Evolutionary conservation across 1,284 basidiomycete genomes (phyloP), one percentile per base, ranked within the genome.

Genomic region (Stygiomarasmius scandens): DNA sequence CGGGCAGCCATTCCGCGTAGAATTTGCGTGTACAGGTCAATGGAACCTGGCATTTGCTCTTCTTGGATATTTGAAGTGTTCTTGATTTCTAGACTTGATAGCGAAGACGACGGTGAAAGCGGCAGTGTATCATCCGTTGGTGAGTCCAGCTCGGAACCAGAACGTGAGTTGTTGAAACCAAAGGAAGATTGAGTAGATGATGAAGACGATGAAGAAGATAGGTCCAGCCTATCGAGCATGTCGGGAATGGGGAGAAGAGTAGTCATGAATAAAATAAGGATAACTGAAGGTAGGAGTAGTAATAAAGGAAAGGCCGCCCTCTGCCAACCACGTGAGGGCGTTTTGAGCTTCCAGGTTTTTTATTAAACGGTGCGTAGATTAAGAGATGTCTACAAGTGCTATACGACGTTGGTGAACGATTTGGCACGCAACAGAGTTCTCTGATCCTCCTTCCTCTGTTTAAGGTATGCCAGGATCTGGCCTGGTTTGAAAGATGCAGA

Each of bases 121-220:
- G 50, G 34, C 36, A 45, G 45, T 6, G 55, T 52, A 9, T 24
- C 46, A 27, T 52, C 50, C 11, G 50, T 47, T 20, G 34, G 55
- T 1, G 55, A 52, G 10, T 41, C 6, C 8, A 5, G 29, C 29
- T 32, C 29, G 12, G 45, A 48, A 22, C 52, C 29, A 38, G 49
- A 56, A n/a, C 2, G 47, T 45, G 11, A 47, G 22, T 23, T 41
- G 20, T 16, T 41, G 24, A 22, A 29, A 11, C 25, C 50, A 57
- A 57, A 52, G 24, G 52, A 46, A 19, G 55, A 52, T 24, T n/a
- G 44, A n/a, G 49, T 34, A 19, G 55, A 57, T 38, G 43, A 57
- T 11, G 51, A 36, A 32, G 50, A 52, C 46, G 55, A 52, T 36
- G 50, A 52, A 19, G 55, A 57, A n/a, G 55, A 57, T 44, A 57